Base-by-base conservation (phyloP, 805 yeast species). In the Naumovozyma baii region DNA sequence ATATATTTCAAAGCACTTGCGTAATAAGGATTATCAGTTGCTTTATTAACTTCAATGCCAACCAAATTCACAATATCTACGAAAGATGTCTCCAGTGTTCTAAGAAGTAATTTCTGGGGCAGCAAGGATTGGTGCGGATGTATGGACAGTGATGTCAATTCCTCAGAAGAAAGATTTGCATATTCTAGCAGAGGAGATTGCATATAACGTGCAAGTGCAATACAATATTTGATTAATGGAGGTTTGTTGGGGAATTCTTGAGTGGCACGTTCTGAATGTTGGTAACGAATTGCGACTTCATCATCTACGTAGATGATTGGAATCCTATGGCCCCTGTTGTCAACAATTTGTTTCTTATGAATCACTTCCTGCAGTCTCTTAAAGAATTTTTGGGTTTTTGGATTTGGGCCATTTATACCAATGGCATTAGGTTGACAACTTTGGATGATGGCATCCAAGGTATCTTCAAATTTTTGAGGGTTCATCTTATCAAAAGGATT, bases 161-260 rank as follows among this genome's bases (percentile, higher is more conserved):
- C 86, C n/a, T 76, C 79, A 18, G 80, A 81, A 12, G 61, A 43
- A 38, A 92, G 67, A 5, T 86, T 74, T 42, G 88, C 78, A 57
- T 88, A 92, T 61, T 92, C 99, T 51, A 84, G 63, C 42, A 92
- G 59, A n/a, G 99, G 98, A 40, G 84, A 82, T 63, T 92, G 98
- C 41, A 83, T 74, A 57, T 85, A 92, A 49, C 97, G 78, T 8
- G 94, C 97, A 46, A 90, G 68, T 8, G 86, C 95, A 45, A 88
- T 78, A 62, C 92, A 80, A 63, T 90, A 92, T 52, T 83, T 77
- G 10, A 80, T 80, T 44, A 87, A 70, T 2, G 83, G 71, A 1
- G 96, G 78, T 46, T 83, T 82, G 55, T 84, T 95, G 8, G 95
- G 78, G 55, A 83, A 83, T 59, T 92, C 97, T 35, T 70, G 68